Percentiles rank a stretch among this genome's conserved stretches.
phyloP scores from a whole-genome alignment of 2,329 filamentous ascomycete genomes.

The Alternaria brassicae region DNA sequence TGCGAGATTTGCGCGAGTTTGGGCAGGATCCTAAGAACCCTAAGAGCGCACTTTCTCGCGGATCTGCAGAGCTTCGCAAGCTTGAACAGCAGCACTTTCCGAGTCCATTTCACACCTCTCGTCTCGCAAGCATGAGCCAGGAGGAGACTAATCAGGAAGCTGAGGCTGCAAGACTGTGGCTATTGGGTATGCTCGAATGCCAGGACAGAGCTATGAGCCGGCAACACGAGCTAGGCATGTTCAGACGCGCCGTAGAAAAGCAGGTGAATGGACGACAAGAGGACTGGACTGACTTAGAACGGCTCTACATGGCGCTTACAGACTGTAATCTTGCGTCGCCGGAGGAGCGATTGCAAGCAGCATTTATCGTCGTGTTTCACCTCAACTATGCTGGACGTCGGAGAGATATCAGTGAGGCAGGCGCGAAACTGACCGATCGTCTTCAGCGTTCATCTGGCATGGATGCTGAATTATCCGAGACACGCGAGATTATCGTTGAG shows the following conservation, averaged over 20 bases:
- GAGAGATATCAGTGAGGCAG: slow-evolving; percentile 2
- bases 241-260: slow-evolving; percentile 25
- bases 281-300: slow-evolving; percentile 21
- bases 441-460: not conserved
- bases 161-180: slow-evolving; percentile 18
- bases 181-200: slow-evolving; percentile 13
- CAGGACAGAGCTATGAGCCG: slow-evolving; percentile 7
- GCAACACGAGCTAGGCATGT: slow-evolving; percentile 15
- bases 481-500: slow-evolving; percentile 6
- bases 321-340: slow-evolving; percentile 7
- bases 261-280: slow-evolving; percentile 1
- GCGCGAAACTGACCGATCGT: slow-evolving; percentile 3
- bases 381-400: slow-evolving; percentile 17
- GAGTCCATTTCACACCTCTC: not conserved
- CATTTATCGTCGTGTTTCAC: slow-evolving; percentile 21
- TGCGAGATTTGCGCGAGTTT: slow-evolving; percentile 9
- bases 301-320: slow-evolving; percentile 30
- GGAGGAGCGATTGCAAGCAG: slow-evolving; percentile 14
- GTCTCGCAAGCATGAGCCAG: slow-evolving; percentile 2
- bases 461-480: not conserved
- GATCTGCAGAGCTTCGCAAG: not conserved
- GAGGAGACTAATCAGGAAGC: slow-evolving; percentile 5
- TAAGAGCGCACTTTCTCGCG: not conserved
- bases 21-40: not conserved
- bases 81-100: slow-evolving; percentile 6